Evolutionary conservation across 371 early-diverging fungal species (phyloP).

Genomic region (Rhizopus stolonifer): DNA sequence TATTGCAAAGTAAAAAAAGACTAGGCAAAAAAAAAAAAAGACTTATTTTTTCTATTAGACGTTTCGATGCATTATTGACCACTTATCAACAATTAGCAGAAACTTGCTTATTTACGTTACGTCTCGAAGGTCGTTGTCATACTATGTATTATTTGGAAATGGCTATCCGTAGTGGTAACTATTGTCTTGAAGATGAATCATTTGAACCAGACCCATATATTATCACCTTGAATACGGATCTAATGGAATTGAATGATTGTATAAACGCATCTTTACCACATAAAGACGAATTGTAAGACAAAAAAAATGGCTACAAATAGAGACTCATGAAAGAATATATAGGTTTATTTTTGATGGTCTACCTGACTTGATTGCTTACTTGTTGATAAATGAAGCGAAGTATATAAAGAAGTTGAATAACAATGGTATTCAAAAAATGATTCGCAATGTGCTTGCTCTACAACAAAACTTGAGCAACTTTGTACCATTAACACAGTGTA

Average conservation of each 20-base stretch:
- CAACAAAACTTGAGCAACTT: conserved; percentile 89
- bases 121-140: conserved; percentile 85
- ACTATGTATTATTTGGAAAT: conserved; percentile 87
- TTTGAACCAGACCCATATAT: conserved; percentile 88
- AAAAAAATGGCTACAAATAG: neutral
- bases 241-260: conserved; percentile 75
- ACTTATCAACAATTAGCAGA: conserved; percentile 74
- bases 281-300: conserved; percentile 58
- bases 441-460: conserved; percentile 78
- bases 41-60: conserved; percentile 22
- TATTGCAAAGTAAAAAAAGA: conserved; percentile 28
- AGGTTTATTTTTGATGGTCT: conserved; percentile 85
- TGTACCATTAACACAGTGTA: conserved; percentile 61
- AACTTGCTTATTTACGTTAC: conserved; percentile 75
- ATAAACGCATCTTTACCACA: conserved; percentile 64
- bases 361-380: conserved; percentile 70
- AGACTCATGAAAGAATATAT: neutral
- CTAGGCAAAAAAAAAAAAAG: neutral
- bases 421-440: conserved; percentile 78
- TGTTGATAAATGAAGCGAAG: conserved; percentile 68
- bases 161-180: conserved; percentile 87
- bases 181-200: conserved; percentile 70
- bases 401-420: conserved; percentile 74
- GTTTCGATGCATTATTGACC: conserved; percentile 55
- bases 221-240: conserved; percentile 73